These are phyloP conservation scores for Fraxinus baroniana DNA, from an alignment of 305 asterid species.

Conservation along the genomic window DNA sequence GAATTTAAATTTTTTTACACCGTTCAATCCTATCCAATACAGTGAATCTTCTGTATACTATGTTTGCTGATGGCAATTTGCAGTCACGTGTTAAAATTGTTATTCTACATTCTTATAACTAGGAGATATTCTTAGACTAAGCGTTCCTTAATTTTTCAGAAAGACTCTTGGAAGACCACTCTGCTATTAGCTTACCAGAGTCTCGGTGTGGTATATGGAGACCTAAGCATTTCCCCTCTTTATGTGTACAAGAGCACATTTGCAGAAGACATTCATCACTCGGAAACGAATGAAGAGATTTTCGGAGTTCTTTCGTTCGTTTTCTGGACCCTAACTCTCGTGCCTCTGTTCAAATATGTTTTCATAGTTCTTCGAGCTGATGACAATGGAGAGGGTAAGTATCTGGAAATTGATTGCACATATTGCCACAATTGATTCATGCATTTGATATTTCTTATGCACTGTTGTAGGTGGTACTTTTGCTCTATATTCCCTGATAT, in stretches of 20 bases:
- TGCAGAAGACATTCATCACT: constrained; percentile 93
- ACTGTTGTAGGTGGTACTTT: constrained; percentile 86
- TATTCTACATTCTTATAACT: constrained; percentile 9
- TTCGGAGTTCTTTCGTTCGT: constrained; percentile 89
- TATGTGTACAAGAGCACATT: constrained; percentile 94
- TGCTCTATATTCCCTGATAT: constrained; percentile 87
- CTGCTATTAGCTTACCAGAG: constrained; percentile 88
- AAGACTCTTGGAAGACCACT: constrained; percentile 75
- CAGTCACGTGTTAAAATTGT: not conserved
- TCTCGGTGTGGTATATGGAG: constrained; percentile 96
- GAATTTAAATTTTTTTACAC: not conserved
- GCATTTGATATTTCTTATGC: constrained; percentile 6
- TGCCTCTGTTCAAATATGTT: constrained; percentile 85
- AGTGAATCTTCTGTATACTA: not conserved
- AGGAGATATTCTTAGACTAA: constrained; percentile 1
- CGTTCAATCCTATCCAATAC: not conserved
- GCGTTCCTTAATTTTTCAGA: constrained; percentile 38
- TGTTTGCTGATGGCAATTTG: not conserved
- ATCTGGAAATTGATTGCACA: not conserved
- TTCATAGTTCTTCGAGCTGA: constrained; percentile 90
- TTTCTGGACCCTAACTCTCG: constrained; percentile 88
- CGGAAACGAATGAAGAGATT: constrained; percentile 91
- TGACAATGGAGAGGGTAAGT: constrained; percentile 91
- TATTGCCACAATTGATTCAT: not conserved
- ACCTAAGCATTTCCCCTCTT: constrained; percentile 92